These are phyloP conservation scores for Erigeron philadelphicus DNA, from an alignment of 140 eudicot species.

Conservation along the genomic window DNA sequence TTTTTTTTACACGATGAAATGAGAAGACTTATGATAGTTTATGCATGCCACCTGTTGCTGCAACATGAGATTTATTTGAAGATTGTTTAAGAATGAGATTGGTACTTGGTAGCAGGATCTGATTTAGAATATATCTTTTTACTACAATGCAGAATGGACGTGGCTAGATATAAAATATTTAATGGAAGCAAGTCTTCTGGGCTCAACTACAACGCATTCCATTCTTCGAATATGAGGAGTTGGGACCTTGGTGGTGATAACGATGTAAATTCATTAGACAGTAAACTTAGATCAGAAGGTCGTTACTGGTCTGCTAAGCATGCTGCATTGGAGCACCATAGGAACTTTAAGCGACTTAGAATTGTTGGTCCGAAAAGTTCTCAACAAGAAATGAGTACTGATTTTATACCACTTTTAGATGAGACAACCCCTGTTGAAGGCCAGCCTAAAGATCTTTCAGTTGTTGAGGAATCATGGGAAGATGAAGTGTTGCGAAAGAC, in stretches of 20 bases:
- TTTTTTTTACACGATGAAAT: too few relatives aligned
- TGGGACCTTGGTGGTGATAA: conserved; percentile 49
- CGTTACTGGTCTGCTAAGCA: conserved; percentile 94
- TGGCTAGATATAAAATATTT: conserved; percentile 68
- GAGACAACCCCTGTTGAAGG: conserved; percentile 29
- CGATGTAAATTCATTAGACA: conserved; percentile 66
- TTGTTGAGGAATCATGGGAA: conserved; percentile 95
- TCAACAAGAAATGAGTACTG: conserved; percentile 19
- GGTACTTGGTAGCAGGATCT: background rate
- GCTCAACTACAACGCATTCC: conserved; percentile 16
- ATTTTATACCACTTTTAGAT: conserved; percentile 57
- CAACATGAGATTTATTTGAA: background rate
- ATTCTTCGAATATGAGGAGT: conserved; percentile 20
- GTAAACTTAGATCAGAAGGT: conserved; percentile 59
- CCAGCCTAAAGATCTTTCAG: conserved; percentile 23
- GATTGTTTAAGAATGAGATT: background rate
- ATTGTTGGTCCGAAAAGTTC: conserved; percentile 43
- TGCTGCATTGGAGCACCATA: conserved; percentile 70
- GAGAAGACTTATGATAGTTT: background rate
- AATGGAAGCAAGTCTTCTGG: conserved; percentile 33
- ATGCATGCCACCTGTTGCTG: background rate
- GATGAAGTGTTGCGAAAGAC: conserved; percentile 82
- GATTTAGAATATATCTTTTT: background rate
- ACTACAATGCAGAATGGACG: conserved; percentile 69
- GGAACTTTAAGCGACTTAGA: conserved; percentile 63